A percentile compares a stretch with the other conserved stretches of the same genome.
These are phyloP conservation scores for Termitomyces heimii DNA, from an alignment of 768 basidiomycete genomes.

Conservation along the genomic window DNA sequence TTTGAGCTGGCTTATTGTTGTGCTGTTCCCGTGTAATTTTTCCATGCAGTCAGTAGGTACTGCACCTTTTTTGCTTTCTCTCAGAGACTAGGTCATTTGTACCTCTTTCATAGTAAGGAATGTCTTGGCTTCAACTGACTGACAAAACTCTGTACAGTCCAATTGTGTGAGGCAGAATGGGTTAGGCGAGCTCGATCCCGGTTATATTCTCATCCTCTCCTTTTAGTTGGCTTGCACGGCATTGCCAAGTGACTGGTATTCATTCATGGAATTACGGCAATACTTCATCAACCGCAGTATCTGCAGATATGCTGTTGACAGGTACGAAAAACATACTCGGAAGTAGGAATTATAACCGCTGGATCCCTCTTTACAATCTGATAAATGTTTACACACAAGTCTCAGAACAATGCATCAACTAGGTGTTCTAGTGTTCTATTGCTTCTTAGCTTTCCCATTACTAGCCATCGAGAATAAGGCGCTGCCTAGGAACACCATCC, in stretches of 20 bases:
- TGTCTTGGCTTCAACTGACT: no score
- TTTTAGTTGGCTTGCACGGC: neutral
- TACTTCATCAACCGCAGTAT: neutral
- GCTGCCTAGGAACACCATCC: slow-evolving; percentile 70
- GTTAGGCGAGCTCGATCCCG: no score
- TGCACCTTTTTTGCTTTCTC: no score
- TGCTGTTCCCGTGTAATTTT: no score
- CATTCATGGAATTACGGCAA: no score
- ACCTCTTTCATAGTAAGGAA: no score
- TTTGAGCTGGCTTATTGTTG: no score
- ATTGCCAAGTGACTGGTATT: no score
- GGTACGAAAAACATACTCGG: neutral
- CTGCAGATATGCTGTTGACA: neutral
- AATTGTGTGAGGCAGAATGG: no score
- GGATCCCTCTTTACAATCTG: neutral
- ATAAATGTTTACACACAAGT: neutral
- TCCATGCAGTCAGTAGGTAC: no score
- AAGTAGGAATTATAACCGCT: neutral
- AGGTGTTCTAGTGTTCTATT: neutral
- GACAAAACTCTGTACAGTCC: no score
- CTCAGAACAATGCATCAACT: neutral
- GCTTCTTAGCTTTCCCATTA: slow-evolving; percentile 15
- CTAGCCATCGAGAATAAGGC: slow-evolving; percentile 45
- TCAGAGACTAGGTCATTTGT: no score
- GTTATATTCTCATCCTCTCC: neutral